Percentiles rank a stretch among this genome's conserved stretches.
phyloP scores from a whole-genome alignment of 2,329 filamentous ascomycete species.

The Aspergillus viridinutans region DNA sequence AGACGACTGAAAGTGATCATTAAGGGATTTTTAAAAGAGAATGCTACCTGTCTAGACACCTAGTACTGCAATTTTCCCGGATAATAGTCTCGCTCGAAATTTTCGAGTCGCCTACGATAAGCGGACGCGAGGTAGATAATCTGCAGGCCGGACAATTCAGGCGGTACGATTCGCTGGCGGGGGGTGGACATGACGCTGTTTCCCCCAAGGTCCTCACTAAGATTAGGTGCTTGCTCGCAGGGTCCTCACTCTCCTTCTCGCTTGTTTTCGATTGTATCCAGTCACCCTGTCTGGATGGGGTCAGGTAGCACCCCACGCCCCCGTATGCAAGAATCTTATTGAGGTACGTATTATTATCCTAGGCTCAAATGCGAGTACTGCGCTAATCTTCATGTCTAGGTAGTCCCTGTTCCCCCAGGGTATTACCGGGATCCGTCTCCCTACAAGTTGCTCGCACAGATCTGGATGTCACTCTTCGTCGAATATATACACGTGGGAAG shows the following conservation, averaged over 20 bases:
- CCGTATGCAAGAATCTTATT: neutral
- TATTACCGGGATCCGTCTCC: neutral
- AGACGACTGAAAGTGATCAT: neutral
- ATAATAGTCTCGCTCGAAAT: neutral
- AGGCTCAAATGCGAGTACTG: neutral
- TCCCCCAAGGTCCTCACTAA: neutral
- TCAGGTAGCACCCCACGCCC: neutral
- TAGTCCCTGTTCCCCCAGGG: neutral
- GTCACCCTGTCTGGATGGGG: neutral
- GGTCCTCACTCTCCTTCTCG: slow-evolving; percentile 14
- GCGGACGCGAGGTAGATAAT: neutral
- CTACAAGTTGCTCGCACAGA: neutral
- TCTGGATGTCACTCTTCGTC: neutral
- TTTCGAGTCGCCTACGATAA: neutral
- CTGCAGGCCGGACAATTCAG: slow-evolving; percentile 3
- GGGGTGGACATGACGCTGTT: neutral
- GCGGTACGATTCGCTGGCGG: neutral
- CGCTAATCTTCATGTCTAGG: neutral
- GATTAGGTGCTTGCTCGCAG: slow-evolving; percentile 6
- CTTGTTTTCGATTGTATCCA: neutral
- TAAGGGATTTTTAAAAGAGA: neutral
- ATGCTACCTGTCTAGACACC: too few relatives aligned
- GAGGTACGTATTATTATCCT: neutral
- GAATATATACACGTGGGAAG: slow-evolving; percentile 1
- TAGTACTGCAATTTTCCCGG: too few relatives aligned